Evolutionary conservation across 768 basidiomycete genomes (phyloP), one percentile per base, ranked within the genome.

Genomic region (Rhizopogon roseolus): DNA sequence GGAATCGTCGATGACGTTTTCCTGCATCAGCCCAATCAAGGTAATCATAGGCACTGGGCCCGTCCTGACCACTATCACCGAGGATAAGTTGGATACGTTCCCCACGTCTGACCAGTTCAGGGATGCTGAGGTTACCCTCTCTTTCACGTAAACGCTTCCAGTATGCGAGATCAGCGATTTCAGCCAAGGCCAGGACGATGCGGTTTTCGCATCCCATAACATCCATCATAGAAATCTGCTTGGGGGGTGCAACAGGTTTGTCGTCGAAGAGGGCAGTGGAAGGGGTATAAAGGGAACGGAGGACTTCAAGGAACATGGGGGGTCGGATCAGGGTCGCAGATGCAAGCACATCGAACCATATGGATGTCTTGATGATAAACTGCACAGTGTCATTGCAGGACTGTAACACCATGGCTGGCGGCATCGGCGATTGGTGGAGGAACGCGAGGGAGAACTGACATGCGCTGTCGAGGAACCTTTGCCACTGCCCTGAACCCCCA

Each of bases 271-370:
- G 58, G 41, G 57, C 54, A 25, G 34, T 7, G 13, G 50, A 61
- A 6, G 56, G 41, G 17, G 65, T 66, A 67, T 84, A 92, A 41
- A 93, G 71, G 25, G 67, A 65, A 22, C 78, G 75, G 62, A 89
- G 85, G 40, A 77, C 73, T 3, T 61, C 32, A 38, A 86, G 68
- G 66, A 90, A 84, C 45, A 73, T 72, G 9, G 90, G 89, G 3
- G 70, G 59, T 57, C 76, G 60, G 57, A 77, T 73, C n/a, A 79
- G 82, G n/a, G 89, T 88, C 49, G 86, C 79, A 1, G 85, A 82
- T 6, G 88, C 89, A 49, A 92, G 76, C 36, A 92, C 88, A 65
- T 93, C 90, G 66, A 92, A 90, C 90, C 90, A 93, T 52, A 92
- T 83, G 14, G 87, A 82, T 27, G 90, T 86, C 68, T 90, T 90